A percentile compares a stretch with the other conserved stretches of the same genome.
phyloP scores from a whole-genome alignment of 495 filamentous ascomycete species.

The Thermochaetoides thermophila region DNA sequence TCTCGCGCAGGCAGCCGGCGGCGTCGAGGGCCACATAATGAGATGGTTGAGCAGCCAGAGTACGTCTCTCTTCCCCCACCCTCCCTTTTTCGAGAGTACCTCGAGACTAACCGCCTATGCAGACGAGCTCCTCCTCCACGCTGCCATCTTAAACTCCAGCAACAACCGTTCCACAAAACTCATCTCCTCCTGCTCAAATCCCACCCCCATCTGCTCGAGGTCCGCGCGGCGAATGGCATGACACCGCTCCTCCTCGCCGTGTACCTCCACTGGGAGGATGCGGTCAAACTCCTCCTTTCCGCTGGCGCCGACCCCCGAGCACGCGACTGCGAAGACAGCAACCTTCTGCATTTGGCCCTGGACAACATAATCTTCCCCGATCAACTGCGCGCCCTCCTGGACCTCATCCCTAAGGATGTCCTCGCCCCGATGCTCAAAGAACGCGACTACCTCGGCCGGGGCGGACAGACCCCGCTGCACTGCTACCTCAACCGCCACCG shows the following conservation, averaged over 20 bases:
- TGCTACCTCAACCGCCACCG: not conserved
- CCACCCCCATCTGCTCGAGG: slow-evolving; percentile 42
- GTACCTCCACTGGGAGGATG: slow-evolving; percentile 30
- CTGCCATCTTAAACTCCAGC: slow-evolving; percentile 46
- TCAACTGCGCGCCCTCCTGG: slow-evolving; percentile 32
- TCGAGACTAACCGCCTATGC: slow-evolving; percentile 12
- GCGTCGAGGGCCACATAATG: slow-evolving; percentile 42
- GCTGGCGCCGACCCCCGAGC: slow-evolving; percentile 55
- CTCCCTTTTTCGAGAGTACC: no score
- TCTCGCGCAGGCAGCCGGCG: slow-evolving; percentile 36
- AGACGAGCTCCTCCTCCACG: slow-evolving; percentile 53
- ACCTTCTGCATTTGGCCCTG: no score
- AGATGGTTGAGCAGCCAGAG: slow-evolving; percentile 45
- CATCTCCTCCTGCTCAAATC: slow-evolving; percentile 40
- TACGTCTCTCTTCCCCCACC: no score
- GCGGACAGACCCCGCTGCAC: slow-evolving; percentile 28
- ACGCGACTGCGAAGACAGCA: no score
- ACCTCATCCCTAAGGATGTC: slow-evolving; percentile 37
- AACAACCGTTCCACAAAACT: slow-evolving; percentile 13
- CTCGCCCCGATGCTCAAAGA: slow-evolving; percentile 23
- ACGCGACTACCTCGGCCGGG: slow-evolving; percentile 18
- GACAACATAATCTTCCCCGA: no score
- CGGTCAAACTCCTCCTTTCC: slow-evolving; percentile 43
- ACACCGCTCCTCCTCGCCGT: slow-evolving; percentile 51
- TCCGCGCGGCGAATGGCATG: slow-evolving; percentile 35